Evolutionary conservation across 2,329 filamentous ascomycete species (phyloP).

Genomic region (Diplodia intermedia): DNA sequence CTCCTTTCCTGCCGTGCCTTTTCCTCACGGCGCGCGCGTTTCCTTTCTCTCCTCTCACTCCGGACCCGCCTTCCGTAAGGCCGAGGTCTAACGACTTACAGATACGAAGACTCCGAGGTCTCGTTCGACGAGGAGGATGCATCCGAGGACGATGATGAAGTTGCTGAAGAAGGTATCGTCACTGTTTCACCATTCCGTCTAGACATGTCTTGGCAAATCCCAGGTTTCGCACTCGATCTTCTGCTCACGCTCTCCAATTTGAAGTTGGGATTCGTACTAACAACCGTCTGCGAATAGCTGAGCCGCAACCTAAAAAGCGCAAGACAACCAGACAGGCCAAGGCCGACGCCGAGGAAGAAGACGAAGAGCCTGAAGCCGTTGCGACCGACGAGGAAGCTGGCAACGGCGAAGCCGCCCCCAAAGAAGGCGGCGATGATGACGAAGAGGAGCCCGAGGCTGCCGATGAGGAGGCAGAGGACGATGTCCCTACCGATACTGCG

Average conservation of each 20-base stretch:
- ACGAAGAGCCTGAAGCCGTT: slow-evolving; percentile 33
- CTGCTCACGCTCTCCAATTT: not conserved
- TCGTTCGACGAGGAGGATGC: slow-evolving; percentile 33
- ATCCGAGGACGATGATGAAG: slow-evolving; percentile 32
- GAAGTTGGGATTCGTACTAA: not conserved
- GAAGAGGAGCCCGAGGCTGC: slow-evolving; percentile 33
- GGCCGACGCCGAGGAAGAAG: slow-evolving; percentile 35
- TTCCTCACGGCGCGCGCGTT: not conserved
- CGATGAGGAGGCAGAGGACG: slow-evolving; percentile 37
- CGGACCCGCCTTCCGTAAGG: slow-evolving; percentile 15
- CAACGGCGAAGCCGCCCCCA: slow-evolving; percentile 38
- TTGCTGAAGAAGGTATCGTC: slow-evolving; percentile 11
- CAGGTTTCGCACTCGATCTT: not conserved
- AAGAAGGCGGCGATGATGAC: slow-evolving; percentile 34
- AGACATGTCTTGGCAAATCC: not conserved
- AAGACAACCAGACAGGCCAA: slow-evolving; percentile 38
- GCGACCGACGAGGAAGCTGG: slow-evolving; percentile 37
- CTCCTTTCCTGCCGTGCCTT: not conserved
- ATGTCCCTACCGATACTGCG: slow-evolving; percentile 39
- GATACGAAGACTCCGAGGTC: slow-evolving; percentile 33
- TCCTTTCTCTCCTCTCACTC: not conserved
- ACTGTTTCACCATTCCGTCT: not conserved
- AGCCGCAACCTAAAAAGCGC: slow-evolving; percentile 41
- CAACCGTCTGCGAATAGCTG: slow-evolving; percentile 26
- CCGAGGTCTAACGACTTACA: slow-evolving; percentile 28